Percentiles rank a stretch among this genome's conserved stretches.
These are phyloP conservation scores for Paecilomyces formosus DNA, from an alignment of 2,329 filamentous ascomycete genomes.

Conservation along the genomic window DNA sequence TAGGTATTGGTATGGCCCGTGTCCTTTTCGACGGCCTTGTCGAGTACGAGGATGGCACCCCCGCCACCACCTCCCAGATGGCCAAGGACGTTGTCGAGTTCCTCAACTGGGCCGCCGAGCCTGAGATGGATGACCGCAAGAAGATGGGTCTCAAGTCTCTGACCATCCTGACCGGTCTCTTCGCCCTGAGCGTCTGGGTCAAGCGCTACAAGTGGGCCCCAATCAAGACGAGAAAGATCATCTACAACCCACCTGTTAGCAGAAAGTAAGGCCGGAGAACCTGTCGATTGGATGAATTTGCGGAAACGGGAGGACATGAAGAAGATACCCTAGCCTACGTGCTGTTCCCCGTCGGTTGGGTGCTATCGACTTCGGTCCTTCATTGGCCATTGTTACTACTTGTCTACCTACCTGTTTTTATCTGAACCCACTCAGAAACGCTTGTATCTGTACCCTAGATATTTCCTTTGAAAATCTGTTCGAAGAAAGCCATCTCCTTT, in stretches of 20 bases:
- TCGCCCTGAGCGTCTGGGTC: slow-evolving; percentile 88
- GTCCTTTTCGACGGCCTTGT: slow-evolving; percentile 96
- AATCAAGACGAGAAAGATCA: slow-evolving; percentile 90
- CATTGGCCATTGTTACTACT: slow-evolving; percentile 18
- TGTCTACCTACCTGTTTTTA: slow-evolving; percentile 26
- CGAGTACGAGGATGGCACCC: slow-evolving; percentile 95
- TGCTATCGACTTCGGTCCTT: slow-evolving; percentile 16
- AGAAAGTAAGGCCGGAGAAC: slow-evolving; percentile 20
- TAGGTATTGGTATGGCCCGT: slow-evolving; percentile 90
- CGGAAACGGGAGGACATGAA: slow-evolving; percentile 20
- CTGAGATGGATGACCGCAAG: slow-evolving; percentile 99
- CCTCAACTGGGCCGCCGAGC: slow-evolving; percentile 98
- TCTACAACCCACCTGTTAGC: slow-evolving; percentile 66
- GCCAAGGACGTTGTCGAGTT: slow-evolving; percentile 99
- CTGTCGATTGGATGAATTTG: slow-evolving; percentile 18
- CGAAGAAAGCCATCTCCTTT: slow-evolving; percentile 19
- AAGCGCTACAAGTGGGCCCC: slow-evolving; percentile 99
- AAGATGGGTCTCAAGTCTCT: slow-evolving; percentile 99
- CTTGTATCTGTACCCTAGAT: slow-evolving; percentile 39
- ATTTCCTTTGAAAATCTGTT: slow-evolving; percentile 30
- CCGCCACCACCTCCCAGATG: slow-evolving; percentile 95
- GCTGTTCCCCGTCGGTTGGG: slow-evolving; percentile 16
- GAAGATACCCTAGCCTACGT: slow-evolving; percentile 1
- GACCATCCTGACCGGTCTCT: slow-evolving; percentile 67
- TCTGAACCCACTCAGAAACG: slow-evolving; percentile 30